phyloP scores from a whole-genome alignment of 371 early-diverging fungal genomes.

The Batkoa obscura region DNA sequence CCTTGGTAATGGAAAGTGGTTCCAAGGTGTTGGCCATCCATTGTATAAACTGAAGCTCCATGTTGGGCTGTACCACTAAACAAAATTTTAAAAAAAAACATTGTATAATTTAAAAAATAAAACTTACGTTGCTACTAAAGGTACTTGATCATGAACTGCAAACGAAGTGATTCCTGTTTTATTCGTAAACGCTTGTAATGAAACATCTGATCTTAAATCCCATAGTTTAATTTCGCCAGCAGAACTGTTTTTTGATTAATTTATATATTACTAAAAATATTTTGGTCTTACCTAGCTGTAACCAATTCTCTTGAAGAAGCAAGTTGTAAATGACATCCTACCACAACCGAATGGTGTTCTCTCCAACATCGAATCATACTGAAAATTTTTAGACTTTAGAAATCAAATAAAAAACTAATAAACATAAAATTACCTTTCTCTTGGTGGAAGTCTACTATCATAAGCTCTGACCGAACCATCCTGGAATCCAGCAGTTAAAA shows the following conservation, averaged over 20 bases:
- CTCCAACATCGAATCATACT: constrained; percentile 37
- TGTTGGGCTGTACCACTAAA: constrained; percentile 27
- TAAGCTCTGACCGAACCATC: constrained; percentile 66
- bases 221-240: constrained; percentile 63
- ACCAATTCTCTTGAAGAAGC: constrained; percentile 36
- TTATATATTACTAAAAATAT: background rate
- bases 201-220: constrained; percentile 47
- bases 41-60: constrained; percentile 25
- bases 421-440: constrained; percentile 21
- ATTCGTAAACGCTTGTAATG: constrained; percentile 26
- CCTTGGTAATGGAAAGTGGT: constrained; percentile 26
- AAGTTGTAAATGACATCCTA: constrained; percentile 38
- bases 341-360: constrained; percentile 41
- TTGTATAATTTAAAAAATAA: background rate
- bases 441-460: constrained; percentile 40
- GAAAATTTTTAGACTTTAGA: constrained; percentile 4
- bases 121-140: constrained; percentile 31
- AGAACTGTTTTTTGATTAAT: constrained; percentile 14
- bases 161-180: constrained; percentile 34
- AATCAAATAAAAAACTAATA: background rate
- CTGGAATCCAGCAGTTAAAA: constrained; percentile 56
- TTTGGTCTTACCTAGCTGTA: constrained; percentile 19
- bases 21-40: constrained; percentile 18
- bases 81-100: background rate
- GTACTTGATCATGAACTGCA: constrained; percentile 38